Evolutionary conservation across 75 land plant species (phyloP), one percentile per base, ranked within the genome.

Genomic region (Pseudotsuga menziesii): DNA sequence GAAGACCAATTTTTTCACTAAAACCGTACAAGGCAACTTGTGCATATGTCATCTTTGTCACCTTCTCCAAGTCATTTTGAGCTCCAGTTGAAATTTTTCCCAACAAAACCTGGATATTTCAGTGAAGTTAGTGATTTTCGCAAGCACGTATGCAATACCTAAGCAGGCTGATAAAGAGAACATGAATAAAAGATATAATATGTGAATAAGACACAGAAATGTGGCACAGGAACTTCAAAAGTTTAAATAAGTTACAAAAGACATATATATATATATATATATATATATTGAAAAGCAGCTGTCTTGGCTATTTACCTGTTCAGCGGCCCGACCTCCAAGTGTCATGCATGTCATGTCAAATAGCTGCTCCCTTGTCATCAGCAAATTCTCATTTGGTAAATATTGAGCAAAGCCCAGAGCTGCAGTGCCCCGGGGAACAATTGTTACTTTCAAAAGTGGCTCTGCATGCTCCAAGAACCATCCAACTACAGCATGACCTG

Each of bases 391-490:
- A 77, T 89, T 96, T 11, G 99, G 98, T 36, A 96, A 88, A 80
- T 96, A 96, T 69, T 96, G 99, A 13, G 99, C 99, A 88, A 96
- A 96, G 20, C 99, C 99, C 56, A 96, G 77, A 9, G 98, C 98
- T 52, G 99, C 99, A 58, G 95, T 89, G 22, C 99, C 99, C 72
- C 99, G 94, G 56, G 99, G 99, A 74, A 96, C 93, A 69, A 96
- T 96, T 19, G 99, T 92, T 55, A 96, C 99, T 81, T 96, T 96
- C 41, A 96, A 82, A 72, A 96, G 80, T 16, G 99, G 99, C 75
- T 96, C 99, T 12, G 99, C 98, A 80, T 96, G 86, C 78, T 96
- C 99, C 79, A 96, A 77, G 78, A 96, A 96, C 99, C 99, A 96
- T 16, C 99, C 98, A 59, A 89, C 82, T 62, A 96, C 98, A 77